A percentile compares a stretch with the other conserved stretches of the same genome.
Conservation (phyloP, 495 filamentous ascomycete genomes). For the Amphirosellinia nigrospora region DNA sequence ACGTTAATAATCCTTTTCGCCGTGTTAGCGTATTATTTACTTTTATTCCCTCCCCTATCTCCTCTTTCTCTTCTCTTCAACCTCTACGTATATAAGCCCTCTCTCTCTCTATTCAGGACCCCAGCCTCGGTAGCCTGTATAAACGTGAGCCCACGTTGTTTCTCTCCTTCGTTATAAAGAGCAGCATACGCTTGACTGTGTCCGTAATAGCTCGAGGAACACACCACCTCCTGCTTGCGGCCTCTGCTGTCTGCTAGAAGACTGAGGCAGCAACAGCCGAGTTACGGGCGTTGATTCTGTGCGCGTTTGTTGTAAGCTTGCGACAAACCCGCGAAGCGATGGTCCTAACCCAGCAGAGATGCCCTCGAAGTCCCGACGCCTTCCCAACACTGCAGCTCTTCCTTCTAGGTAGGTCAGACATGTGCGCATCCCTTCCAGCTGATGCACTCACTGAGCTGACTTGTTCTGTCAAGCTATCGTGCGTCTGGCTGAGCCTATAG, state of each 20-base stretch:
- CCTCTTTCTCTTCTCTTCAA: too few relatives aligned
- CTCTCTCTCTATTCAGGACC: background rate
- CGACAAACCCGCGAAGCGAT: constrained; percentile 47
- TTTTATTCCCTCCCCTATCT: too few relatives aligned
- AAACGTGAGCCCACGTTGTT: background rate
- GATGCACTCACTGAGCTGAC: background rate
- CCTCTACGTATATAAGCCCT: background rate
- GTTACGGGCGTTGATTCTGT: constrained; percentile 29
- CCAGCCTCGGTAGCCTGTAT: background rate
- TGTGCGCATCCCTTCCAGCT: background rate
- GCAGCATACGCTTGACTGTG: background rate
- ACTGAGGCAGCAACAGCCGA: constrained; percentile 16
- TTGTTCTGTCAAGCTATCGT: constrained; percentile 42
- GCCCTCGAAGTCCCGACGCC: constrained; percentile 59
- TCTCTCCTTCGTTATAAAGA: background rate
- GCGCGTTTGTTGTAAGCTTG: constrained; percentile 40
- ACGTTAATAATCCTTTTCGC: background rate
- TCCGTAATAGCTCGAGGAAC: background rate
- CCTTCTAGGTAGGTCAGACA: constrained; percentile 64
- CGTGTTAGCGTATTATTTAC: background rate
- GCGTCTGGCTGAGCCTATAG: constrained; percentile 87
- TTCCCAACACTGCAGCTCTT: constrained; percentile 83
- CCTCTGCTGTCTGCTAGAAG: background rate
- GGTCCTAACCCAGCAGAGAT: constrained; percentile 49
- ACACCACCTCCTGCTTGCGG: background rate